Conservation (phyloP, 345 rosid genomes). For the Acer negundo region DNA sequence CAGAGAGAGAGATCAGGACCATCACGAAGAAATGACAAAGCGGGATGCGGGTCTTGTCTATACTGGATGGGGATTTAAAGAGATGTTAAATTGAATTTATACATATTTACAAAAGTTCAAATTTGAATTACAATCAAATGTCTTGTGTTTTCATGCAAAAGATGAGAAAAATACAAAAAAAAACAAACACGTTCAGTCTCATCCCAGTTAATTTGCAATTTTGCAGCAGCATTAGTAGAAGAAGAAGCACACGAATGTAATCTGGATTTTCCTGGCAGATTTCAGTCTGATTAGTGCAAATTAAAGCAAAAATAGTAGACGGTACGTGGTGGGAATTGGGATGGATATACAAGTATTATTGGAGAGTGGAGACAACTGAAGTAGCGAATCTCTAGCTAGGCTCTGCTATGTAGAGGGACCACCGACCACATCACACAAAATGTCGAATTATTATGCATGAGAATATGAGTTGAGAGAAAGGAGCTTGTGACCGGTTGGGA, state of each 20-base stretch:
- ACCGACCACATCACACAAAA: neutral
- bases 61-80: conserved; percentile 24
- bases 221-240: neutral
- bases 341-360: neutral
- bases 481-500: neutral
- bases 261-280: neutral
- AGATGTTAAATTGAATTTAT: no score
- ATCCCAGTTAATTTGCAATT: neutral
- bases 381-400: neutral
- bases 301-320: neutral
- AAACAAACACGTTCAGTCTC: neutral
- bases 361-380: neutral
- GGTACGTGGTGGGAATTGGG: neutral
- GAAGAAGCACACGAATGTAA: neutral
- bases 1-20: conserved; percentile 8
- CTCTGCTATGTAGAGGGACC: neutral
- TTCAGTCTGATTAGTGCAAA: neutral
- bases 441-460: neutral
- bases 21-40: neutral
- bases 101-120: no score
- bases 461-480: neutral
- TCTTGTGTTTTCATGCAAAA: neutral
- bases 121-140: neutral
- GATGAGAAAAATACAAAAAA: neutral
- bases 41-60: conserved; percentile 23